These are phyloP conservation scores for Mycena leptocephala DNA, from an alignment of 768 basidiomycete species.

Conservation along the genomic window DNA sequence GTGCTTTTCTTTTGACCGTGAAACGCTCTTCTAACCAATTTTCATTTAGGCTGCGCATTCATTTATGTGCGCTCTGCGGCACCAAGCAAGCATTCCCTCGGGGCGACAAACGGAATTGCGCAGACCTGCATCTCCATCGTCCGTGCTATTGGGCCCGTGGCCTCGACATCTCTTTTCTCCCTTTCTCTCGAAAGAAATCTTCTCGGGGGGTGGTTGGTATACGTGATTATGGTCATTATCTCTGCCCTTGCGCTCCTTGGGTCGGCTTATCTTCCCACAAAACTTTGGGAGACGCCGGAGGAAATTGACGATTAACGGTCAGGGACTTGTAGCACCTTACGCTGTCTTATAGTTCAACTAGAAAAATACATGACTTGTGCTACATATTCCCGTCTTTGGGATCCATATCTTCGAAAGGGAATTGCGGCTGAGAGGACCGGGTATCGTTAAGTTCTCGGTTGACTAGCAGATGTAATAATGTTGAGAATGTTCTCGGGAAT, in stretches of 20 bases:
- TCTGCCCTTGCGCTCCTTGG: not conserved
- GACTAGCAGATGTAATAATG: too few relatives aligned
- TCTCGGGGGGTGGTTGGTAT: not conserved
- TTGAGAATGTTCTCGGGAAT: too few relatives aligned
- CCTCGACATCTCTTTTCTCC: not conserved
- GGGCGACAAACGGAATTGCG: not conserved
- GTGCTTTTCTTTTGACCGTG: too few relatives aligned
- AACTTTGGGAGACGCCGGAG: not conserved
- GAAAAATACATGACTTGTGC: too few relatives aligned
- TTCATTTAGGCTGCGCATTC: not conserved
- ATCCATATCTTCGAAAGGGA: too few relatives aligned
- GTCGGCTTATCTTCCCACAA: not conserved
- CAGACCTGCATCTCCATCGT: not conserved
- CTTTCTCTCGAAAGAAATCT: not conserved
- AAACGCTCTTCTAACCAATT: not conserved
- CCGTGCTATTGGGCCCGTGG: not conserved
- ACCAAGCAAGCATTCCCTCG: not conserved
- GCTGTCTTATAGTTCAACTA: too few relatives aligned
- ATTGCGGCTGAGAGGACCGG: too few relatives aligned
- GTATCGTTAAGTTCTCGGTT: too few relatives aligned
- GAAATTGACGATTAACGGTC: too few relatives aligned
- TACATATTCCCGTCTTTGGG: too few relatives aligned
- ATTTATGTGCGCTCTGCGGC: not conserved
- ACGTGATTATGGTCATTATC: not conserved
- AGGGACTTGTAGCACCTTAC: too few relatives aligned